These are phyloP conservation scores for Darksidea phi DNA, from an alignment of 495 filamentous ascomycete genomes.

Conservation along the genomic window DNA sequence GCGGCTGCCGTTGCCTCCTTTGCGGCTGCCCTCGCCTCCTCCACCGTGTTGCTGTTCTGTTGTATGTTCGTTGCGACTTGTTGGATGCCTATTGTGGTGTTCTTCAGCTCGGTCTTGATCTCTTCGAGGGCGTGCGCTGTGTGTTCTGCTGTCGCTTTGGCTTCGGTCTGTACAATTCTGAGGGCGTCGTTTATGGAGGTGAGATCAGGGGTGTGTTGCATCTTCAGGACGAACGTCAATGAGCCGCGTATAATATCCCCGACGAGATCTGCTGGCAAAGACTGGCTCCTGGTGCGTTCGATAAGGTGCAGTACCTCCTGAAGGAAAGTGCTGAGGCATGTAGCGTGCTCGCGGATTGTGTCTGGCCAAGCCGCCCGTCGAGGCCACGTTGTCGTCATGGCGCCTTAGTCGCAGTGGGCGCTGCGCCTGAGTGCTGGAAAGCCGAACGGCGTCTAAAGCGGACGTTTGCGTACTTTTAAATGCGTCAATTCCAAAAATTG, in stretches of 20 bases:
- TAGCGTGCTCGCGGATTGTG: slow-evolving; percentile 19
- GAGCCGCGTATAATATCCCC: slow-evolving; percentile 1
- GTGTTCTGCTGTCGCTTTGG: background rate
- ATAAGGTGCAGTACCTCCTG: slow-evolving; percentile 9
- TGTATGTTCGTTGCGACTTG: background rate
- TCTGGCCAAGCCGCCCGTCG: background rate
- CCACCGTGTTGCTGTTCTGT: slow-evolving; percentile 3
- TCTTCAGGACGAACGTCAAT: slow-evolving; percentile 4
- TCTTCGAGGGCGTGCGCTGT: background rate
- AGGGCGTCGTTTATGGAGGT: slow-evolving; percentile 1
- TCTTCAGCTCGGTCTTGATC: slow-evolving; percentile 1
- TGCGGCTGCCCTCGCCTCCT: slow-evolving; percentile 5
- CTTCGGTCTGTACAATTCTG: background rate
- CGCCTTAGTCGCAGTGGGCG: too few relatives aligned
- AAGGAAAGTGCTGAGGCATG: slow-evolving; percentile 19
- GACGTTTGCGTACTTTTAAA: too few relatives aligned
- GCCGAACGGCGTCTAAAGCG: too few relatives aligned
- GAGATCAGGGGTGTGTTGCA: slow-evolving; percentile 5
- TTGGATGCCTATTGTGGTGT: background rate
- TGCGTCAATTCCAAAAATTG: too few relatives aligned
- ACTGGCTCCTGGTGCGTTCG: slow-evolving; percentile 20
- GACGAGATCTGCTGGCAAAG: slow-evolving; percentile 8
- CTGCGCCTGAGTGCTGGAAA: too few relatives aligned
- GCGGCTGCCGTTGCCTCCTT: background rate
- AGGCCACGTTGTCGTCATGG: slow-evolving; percentile 8